A percentile compares a stretch with the other conserved stretches of the same genome.
These are phyloP conservation scores for Filobasidium floriforme DNA, from an alignment of 768 basidiomycete species.

Conservation along the genomic window DNA sequence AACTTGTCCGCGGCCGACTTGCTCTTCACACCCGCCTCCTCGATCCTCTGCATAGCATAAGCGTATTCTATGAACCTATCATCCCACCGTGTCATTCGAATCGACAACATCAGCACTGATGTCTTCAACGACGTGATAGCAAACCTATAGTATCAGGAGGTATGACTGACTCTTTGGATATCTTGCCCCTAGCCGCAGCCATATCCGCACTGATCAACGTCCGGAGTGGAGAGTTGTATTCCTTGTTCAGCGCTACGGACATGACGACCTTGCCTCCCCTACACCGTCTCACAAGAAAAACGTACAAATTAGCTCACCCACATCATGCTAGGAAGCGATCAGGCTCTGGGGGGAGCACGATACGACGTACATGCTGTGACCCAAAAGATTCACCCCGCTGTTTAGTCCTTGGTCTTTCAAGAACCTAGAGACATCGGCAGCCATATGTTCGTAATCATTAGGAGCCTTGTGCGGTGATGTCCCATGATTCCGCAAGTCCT, in stretches of 20 bases:
- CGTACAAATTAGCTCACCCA: too few species aligned
- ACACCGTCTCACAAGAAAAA: slow-evolving; percentile 5
- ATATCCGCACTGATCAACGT: slow-evolving; percentile 67
- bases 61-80: slow-evolving; percentile 57
- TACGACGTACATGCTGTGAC: slow-evolving; percentile 81
- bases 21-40: slow-evolving; percentile 54
- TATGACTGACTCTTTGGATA: slow-evolving; percentile 52
- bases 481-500: slow-evolving; percentile 90
- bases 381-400: slow-evolving; percentile 63
- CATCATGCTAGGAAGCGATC: too few species aligned
- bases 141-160: too few species aligned
- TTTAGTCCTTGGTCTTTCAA: slow-evolving; percentile 50
- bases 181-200: slow-evolving; percentile 56
- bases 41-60: slow-evolving; percentile 65
- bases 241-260: slow-evolving; percentile 40
- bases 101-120: too few species aligned
- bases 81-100: background rate
- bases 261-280: slow-evolving; percentile 66
- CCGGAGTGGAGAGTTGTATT: slow-evolving; percentile 35
- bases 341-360: too few species aligned
- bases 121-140: too few species aligned
- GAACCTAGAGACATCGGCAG: slow-evolving; percentile 65
- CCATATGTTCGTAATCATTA: slow-evolving; percentile 73
- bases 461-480: slow-evolving; percentile 64
- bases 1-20: slow-evolving; percentile 65